Evolutionary conservation across 495 filamentous ascomycete genomes (phyloP), one percentile per base, ranked within the genome.

Genomic region (Penicillium cinerascens): DNA sequence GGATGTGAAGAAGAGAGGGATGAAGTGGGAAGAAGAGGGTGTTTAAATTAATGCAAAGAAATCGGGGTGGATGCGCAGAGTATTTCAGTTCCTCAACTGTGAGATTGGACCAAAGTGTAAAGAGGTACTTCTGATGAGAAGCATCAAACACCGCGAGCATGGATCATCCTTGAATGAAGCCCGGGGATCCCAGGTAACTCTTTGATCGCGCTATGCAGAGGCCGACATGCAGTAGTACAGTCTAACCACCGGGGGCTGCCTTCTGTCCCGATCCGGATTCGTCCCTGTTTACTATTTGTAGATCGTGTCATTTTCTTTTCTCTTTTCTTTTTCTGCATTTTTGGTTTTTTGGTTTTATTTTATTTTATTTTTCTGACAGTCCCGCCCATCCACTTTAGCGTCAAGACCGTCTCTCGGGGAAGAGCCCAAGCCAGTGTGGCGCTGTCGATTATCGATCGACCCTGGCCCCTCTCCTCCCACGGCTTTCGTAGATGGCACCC

Each of bases 131-230:
- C 18, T 39, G 8, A 16, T 13, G 3, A 10, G n/a, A 39, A 39
- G 37, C 16, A 39, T 39, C 37, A 39, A 39, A 39, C 37, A 39
- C 52, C 58, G 58, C 48, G 45, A 60, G 44, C 63, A 67, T 65
- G 71, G 67, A 68, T 73, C 52, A 74, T 72, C 70, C 70, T 56
- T 63, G 68, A 57, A 45, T 33, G 52, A 66, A 60, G 59, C 65
- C 52, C 49, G 59, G 56, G 55, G 48, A 58, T 49, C 59, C 55
- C 52, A 48, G 46, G 41, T 20, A 45, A 47, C 27, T 26, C 6
- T 54, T 33, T 51, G 49, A 58, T 61, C 44, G 55, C 35, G 44
- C 25, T 44, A 50, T 58, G 47, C 50, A 56, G 37, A 39, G 37
- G 26, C n/a, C n/a, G n/a, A 13, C 9, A 33, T 33, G 29, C 29